Base-by-base conservation (phyloP, 176 grass and related monocot genomes). In the Phoenix roebelenii region DNA sequence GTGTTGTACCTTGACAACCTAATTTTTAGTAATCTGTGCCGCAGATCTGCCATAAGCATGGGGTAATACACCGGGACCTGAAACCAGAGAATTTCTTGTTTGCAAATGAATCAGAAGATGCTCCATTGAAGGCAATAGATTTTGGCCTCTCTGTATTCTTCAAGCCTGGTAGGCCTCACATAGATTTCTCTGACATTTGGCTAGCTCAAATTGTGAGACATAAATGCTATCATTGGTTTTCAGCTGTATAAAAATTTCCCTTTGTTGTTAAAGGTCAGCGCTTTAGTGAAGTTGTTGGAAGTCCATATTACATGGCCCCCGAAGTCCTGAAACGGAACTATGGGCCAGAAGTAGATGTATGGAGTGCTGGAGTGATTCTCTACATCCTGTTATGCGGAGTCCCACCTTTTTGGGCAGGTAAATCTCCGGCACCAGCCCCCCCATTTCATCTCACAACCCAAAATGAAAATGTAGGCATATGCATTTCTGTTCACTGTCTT, bases 331-430 rank as follows among this genome's bases (percentile, higher is more conserved):
- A 74, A 72, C 69, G 81, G 35, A 76, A 25, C 71, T 94, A 94
- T 63, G 89, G 89, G 0, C 89, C 72, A 16, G 84, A 88, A 79
- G 84, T 88, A 18, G 81, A 94, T 71, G 64, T 94, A 2, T 94
- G 89, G 89, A 94, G 89, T 64, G 85, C 85, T n/a, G 89, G 89
- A 10, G 89, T 95, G 18, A 95, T 95, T 60, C 89, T 95, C 61
- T 95, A 95, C 77, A 95, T 95, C 78, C 69, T 95, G 3, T 80
- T 95, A 20, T 95, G 78, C 51, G 89, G 89, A 3, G 85, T 95
- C 16, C 89, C 89, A 7, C 89, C 89, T 0, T 95, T 95, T 58
- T 95, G 85, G 89, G 84, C 84, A 23, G 89, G 89, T 88, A 54
- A 15, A 16, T 28, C 22, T 26, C 25, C 15, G 16, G 26, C 12